These are phyloP conservation scores for Macaranga tanarius DNA, from an alignment of 441 rosid genomes.

Conservation along the genomic window DNA sequence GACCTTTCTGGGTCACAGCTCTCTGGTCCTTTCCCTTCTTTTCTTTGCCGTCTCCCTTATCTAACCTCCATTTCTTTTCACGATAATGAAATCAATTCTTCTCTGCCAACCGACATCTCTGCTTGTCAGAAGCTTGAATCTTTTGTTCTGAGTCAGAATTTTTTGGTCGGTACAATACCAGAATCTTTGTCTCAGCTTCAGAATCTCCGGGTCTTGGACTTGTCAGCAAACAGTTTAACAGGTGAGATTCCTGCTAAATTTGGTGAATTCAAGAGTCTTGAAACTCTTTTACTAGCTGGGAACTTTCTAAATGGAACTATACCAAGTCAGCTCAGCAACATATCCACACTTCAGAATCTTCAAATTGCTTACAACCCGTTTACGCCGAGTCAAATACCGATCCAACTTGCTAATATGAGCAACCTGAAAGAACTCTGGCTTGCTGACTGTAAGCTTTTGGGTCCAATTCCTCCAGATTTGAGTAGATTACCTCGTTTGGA, in stretches of 20 bases:
- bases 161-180: conserved; percentile 63
- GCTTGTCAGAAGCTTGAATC: conserved; percentile 47
- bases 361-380: conserved; percentile 78
- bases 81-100: conserved; percentile 62
- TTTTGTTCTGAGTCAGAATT: conserved; percentile 61
- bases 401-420: conserved; percentile 67
- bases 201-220: conserved; percentile 45
- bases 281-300: conserved; percentile 60
- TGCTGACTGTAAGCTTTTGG: conserved; percentile 57
- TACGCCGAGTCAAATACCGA: conserved; percentile 58
- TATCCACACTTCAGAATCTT: conserved; percentile 52
- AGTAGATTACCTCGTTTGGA: conserved; percentile 53
- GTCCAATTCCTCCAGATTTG: conserved; percentile 68
- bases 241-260: conserved; percentile 75
- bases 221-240: conserved; percentile 71
- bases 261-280: conserved; percentile 59
- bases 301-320: conserved; percentile 64
- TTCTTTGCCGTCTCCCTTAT: conserved; percentile 62
- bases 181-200: conserved; percentile 52
- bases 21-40: conserved; percentile 69
- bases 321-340: conserved; percentile 61
- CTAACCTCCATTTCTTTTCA: conserved; percentile 45
- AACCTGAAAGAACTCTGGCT: conserved; percentile 74
- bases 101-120: conserved; percentile 60
- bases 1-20: conserved; percentile 54